Evolutionary conservation across 768 basidiomycete species (phyloP), one percentile per base, ranked within the genome.

Genomic region (Lactifluus volemus): DNA sequence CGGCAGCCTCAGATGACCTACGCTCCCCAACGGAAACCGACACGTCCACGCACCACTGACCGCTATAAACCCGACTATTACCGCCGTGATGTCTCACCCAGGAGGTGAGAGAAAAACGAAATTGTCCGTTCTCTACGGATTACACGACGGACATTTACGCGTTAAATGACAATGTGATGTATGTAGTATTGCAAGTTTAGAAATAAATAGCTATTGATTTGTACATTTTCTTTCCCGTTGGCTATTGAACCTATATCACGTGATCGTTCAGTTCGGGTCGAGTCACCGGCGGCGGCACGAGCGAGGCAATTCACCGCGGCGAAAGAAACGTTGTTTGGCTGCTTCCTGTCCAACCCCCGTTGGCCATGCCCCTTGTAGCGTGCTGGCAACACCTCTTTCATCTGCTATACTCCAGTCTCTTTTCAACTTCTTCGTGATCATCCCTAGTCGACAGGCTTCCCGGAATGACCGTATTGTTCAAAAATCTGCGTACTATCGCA

Each of bases 391-490:
- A 64, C 61, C 61, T 51, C 55, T 39, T 62, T 39, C 48, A 25
- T 56, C 60, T 41, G 14, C 49, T 25, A 19, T 53, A 39, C 6
- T 17, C 39, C 38, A 21, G 12, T 25, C 30, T 53, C 25, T 25
- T 25, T 25, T 25, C 25, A 25, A 25, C 25, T 25, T 25, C 25
- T 25, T 25, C 51, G 15, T 36, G 25, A 49, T 51, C 39, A 38
- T 11, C 36, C 32, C 38, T 58, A 34, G 12, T 34, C 34, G 8
- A 36, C 5, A 5, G 32, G 5, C 49, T 14, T 10, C 47, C 4
- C 14, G 12, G 65, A 67, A 74, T 74, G 73, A 73, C 73, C 25
- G 68, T 70, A 30, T 61, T 72, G 34, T 74, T 74, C 68, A 69
- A 63, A 59, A 70, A 70, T 55, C 64, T 74, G 70, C 72, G 73